Evolutionary conservation across 2,329 filamentous ascomycete species (phyloP), one percentile per base, ranked within the genome.

Genomic region (Helotiales sp.): DNA sequence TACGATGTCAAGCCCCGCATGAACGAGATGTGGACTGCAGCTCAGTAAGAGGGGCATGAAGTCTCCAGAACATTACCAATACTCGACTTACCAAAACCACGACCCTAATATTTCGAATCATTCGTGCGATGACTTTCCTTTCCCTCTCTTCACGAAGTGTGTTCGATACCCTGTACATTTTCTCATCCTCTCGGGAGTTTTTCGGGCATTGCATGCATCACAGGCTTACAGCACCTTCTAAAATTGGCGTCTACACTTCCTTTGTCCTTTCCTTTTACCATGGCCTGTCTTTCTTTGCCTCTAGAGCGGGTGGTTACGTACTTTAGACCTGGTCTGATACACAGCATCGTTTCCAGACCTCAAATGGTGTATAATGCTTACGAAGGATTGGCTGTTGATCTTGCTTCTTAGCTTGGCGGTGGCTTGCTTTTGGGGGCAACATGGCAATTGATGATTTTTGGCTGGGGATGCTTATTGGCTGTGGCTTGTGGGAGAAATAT

Each of bases 1-100:
- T 89, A 87, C 65, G 84, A 87, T 44, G 76, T 83, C 62, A 88
- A 85, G 72, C 78, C 83, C 57, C 78, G 81, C 59, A 76, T 78
- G 64, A 76, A 73, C 57, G 80, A 83, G 67, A 75, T 83, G 69
- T 84, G 81, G 81, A 75, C 79, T 30, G 70, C 71, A 38, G 74
- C 75, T 40, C 80, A 81, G 68, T 80, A 74, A 70, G 8, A 24
- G 9, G 27, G 6, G 15, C 19, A 2, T 13, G 15, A 24, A 44
- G 3, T 27, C 22, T n/a, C 27, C 47, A 33, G 3, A 56, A 36
- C 25, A 38, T 15, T 5, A 6, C 47, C 38, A 9, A 27, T 29
- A 25, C 29, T 19, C 22, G 12, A 30, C 40, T 25, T 24, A 33
- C 49, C 33, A 13, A 33, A 33, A 40, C 27, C 31, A 25, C 13